phyloP scores from a whole-genome alignment of 805 yeast species.

The Saccharomycopsis fibuligera region DNA sequence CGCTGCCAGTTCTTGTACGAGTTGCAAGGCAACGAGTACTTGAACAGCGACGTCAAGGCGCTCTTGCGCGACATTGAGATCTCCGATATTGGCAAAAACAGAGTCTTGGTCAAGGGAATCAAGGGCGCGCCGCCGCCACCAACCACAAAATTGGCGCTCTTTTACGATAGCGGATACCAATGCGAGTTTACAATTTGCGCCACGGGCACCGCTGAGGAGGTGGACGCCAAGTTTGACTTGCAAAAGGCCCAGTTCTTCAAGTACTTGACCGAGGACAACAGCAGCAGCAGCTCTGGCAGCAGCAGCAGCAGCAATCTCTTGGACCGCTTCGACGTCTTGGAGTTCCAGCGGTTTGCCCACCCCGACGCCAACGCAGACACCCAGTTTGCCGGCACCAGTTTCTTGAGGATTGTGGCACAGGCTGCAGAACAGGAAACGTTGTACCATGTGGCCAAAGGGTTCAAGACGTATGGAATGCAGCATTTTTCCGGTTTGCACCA shows the following conservation, averaged over 20 bases:
- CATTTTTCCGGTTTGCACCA: slow-evolving; percentile 16
- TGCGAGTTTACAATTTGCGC: slow-evolving; percentile 17
- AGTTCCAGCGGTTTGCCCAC: slow-evolving; percentile 12
- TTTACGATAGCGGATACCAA: slow-evolving; percentile 22
- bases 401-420: slow-evolving; percentile 19
- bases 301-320: background rate
- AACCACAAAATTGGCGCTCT: slow-evolving; percentile 22
- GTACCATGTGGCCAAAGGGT: slow-evolving; percentile 1
- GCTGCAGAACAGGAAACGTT: slow-evolving; percentile 2
- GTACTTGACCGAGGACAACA: slow-evolving; percentile 13
- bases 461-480: slow-evolving; percentile 16
- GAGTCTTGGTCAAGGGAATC: slow-evolving; percentile 21
- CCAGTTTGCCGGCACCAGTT: slow-evolving; percentile 18
- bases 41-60: slow-evolving; percentile 25
- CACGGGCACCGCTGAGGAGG: slow-evolving; percentile 20
- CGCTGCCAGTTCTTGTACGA: slow-evolving; percentile 24
- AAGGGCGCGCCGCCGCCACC: slow-evolving; percentile 23
- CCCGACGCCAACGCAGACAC: slow-evolving; percentile 18
- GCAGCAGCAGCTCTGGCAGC: background rate
- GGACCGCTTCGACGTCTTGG: slow-evolving; percentile 19
- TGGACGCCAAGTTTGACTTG: slow-evolving; percentile 19
- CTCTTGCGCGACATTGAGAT: slow-evolving; percentile 17
- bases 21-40: slow-evolving; percentile 25
- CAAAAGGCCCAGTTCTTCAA: slow-evolving; percentile 12
- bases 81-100: slow-evolving; percentile 13